Percentiles rank a stretch among this genome's conserved stretches.
Evolutionary conservation across 305 asterid species (phyloP).

Genomic region (Euphrasia arctica): DNA sequence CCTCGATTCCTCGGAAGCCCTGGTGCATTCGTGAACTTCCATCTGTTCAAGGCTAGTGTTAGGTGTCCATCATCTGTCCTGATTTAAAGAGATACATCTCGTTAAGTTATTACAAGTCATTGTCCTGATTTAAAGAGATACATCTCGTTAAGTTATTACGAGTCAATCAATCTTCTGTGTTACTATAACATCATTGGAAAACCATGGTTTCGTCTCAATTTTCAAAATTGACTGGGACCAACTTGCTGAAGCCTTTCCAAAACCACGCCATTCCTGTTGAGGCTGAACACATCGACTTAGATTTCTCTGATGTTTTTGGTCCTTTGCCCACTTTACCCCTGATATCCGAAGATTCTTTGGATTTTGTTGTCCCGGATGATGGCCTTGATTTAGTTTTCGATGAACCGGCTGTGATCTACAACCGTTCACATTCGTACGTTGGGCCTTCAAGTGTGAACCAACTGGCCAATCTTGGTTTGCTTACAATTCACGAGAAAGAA

Average conservation of each 20-base stretch:
- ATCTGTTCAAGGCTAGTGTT: conserved; percentile 48
- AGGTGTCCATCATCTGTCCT: conserved; percentile 36
- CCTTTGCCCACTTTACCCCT: conserved; percentile 40
- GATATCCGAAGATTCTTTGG: conserved; percentile 34
- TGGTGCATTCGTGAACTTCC: conserved; percentile 40
- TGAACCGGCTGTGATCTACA: conserved; percentile 57
- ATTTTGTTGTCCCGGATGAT: conserved; percentile 28
- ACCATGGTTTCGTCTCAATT: conserved; percentile 71
- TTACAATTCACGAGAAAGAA: conserved; percentile 44
- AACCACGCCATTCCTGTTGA: conserved; percentile 33
- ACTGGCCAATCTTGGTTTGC: conserved; percentile 41
- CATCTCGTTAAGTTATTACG: conserved; percentile 16
- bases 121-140: conserved; percentile 4
- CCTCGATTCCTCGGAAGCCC: conserved; percentile 50
- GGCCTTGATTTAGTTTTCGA: conserved; percentile 44
- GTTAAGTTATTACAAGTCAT: conserved; percentile 3
- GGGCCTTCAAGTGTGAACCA: conserved; percentile 67
- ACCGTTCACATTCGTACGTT: conserved; percentile 68
- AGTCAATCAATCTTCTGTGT: conserved; percentile 18
- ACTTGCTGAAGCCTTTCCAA: conserved; percentile 39
- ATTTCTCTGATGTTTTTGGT: conserved; percentile 79
- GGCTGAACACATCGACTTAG: conserved; percentile 57
- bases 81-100: conserved; percentile 24
- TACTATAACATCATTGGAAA: conserved; percentile 22
- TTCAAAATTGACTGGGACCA: conserved; percentile 34